phyloP scores from a whole-genome alignment of 1,139 yeast genomes.

The Debaryomyces sp. region DNA sequence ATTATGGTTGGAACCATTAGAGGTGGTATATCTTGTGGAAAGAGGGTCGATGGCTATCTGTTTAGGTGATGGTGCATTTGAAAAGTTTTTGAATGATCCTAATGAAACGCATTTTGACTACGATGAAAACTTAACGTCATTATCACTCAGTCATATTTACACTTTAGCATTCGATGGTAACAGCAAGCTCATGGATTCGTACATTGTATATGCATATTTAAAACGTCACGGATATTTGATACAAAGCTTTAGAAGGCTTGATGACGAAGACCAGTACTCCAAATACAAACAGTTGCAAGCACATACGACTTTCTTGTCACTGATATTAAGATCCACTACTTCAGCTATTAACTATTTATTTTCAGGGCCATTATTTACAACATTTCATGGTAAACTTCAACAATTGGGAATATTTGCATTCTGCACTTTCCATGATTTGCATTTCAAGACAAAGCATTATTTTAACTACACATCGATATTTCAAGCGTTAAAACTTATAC shows the following conservation, averaged over 20 bases:
- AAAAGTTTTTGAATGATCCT: slow-evolving; percentile 18
- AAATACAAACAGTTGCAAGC: slow-evolving; percentile 5
- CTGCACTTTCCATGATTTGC: slow-evolving; percentile 17
- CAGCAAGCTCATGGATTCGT: slow-evolving; percentile 51
- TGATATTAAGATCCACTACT: neutral
- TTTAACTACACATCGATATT: slow-evolving; percentile 42
- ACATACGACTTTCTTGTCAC: neutral
- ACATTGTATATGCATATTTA: slow-evolving; percentile 73
- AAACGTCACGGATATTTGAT: slow-evolving; percentile 82
- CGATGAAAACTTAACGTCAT: slow-evolving; percentile 30
- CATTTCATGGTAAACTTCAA: neutral
- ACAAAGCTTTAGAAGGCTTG: slow-evolving; percentile 28
- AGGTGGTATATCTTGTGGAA: slow-evolving; percentile 75
- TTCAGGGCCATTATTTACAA: neutral
- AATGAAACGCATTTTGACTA: slow-evolving; percentile 29
- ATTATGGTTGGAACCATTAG: slow-evolving; percentile 60
- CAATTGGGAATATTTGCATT: slow-evolving; percentile 15
- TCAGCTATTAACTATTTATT: neutral
- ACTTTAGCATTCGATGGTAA: slow-evolving; percentile 48
- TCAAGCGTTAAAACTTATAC: slow-evolving; percentile 37
- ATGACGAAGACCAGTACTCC: slow-evolving; percentile 12
- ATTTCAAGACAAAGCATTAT: slow-evolving; percentile 32
- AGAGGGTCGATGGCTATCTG: slow-evolving; percentile 76
- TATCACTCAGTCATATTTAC: slow-evolving; percentile 71
- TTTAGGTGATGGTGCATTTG: slow-evolving; percentile 26